A percentile compares a stretch with the other conserved stretches of the same genome.
Conservation (phyloP, 1,139 yeast species). For the Kazachstania sp. region DNA sequence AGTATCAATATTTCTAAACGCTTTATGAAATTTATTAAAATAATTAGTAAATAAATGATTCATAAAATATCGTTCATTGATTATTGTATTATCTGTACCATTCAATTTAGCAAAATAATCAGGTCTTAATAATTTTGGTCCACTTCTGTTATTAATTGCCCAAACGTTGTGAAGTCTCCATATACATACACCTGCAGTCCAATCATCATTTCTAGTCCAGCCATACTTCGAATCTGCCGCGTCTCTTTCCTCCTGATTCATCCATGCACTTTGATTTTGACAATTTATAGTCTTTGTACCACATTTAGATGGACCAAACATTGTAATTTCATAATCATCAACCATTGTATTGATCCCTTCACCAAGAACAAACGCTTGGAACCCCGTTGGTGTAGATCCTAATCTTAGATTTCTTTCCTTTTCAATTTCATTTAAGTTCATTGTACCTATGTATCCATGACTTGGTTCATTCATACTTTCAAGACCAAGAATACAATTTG, state of each 20-base stretch:
- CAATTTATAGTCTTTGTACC: conserved; percentile 58
- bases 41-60: conserved; percentile 54
- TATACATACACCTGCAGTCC: conserved; percentile 70
- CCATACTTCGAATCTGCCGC: conserved; percentile 56
- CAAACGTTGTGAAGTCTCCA: conserved; percentile 77
- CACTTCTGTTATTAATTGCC: conserved; percentile 34
- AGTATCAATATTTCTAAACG: conserved; percentile 41
- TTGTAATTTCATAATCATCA: conserved; percentile 56
- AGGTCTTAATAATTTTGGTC: conserved; percentile 35
- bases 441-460: conserved; percentile 51
- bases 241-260: conserved; percentile 32
- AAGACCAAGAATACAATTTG: conserved; percentile 53
- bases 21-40: conserved; percentile 42
- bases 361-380: conserved; percentile 54
- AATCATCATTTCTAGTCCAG: conserved; percentile 53
- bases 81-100: conserved; percentile 8
- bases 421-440: conserved; percentile 42
- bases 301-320: conserved; percentile 63
- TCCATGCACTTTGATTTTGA: conserved; percentile 62
- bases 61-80: conserved; percentile 53
- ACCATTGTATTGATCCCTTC: conserved; percentile 63
- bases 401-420: conserved; percentile 48
- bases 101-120: conserved; percentile 38
- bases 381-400: conserved; percentile 61
- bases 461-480: conserved; percentile 89